Evolutionary conservation across 176 grass and related monocot genomes (phyloP), one percentile per base, ranked within the genome.

Genomic region (Ampelocalamus luodianensis): DNA sequence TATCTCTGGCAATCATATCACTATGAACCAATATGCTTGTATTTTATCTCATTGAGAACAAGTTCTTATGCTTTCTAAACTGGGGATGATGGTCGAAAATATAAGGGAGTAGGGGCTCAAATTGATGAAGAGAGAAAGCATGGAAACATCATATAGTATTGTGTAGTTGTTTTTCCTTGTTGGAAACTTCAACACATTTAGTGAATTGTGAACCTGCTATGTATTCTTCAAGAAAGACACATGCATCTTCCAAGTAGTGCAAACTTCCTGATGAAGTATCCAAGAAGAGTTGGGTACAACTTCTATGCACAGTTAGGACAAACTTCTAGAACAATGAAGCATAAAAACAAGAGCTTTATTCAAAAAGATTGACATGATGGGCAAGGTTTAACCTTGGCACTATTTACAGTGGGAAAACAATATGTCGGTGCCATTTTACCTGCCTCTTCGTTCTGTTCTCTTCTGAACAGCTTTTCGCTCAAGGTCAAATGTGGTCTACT

Each of bases 391-490:
- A 18, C 60, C 16, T 27, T 29, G 43, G 44, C 82, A 15, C n/a
- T 68, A 13, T 10, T 42, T 42, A 64, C 29, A 36, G 43, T 18
- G 11, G 39, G 78, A 36, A 39, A 40, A 62, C 72, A 53, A 71
- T 83, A 37, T 73, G 87, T 84, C 87, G 81, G 87, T 79, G 87
- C 62, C 46, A 71, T 83, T 71, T 40, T 14, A 74, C 39, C 29
- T 32, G 76, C 67, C 4, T 16, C 22, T 17, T 2, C 10, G 32
- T 22, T 46, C 39, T 74, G 45, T 87, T 48, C 56, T 36, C n/a
- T 54, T 53, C 20, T 26, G 53, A 23, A 23, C 51, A 79, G 53
- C 55, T 39, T 22, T 5, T 54, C 14, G 5, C 27, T 0, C 54
- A 39, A 55, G 55, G 43, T 80, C 68, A 72, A 63, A 51, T 22